These are phyloP conservation scores for Stagonosporopsis rhizophila DNA, from an alignment of 2,329 filamentous ascomycete species.

Conservation along the genomic window DNA sequence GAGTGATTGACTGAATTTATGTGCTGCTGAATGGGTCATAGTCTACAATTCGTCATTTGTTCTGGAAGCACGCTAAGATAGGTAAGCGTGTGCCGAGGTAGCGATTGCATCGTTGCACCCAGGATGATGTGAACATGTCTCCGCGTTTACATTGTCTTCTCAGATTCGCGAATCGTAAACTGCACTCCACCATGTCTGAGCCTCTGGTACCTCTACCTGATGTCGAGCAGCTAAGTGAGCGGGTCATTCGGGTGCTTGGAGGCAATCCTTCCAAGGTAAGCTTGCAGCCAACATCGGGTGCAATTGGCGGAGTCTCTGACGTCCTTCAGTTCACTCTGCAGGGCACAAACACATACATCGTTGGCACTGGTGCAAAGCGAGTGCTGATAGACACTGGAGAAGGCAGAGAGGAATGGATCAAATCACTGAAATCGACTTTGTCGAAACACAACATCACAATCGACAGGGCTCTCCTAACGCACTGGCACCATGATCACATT, in stretches of 20 bases:
- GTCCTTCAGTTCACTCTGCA: slow-evolving; percentile 65
- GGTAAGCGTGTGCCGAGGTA: slow-evolving; percentile 41
- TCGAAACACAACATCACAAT: slow-evolving; percentile 72
- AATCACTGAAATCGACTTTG: slow-evolving; percentile 69
- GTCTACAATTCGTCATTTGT: slow-evolving; percentile 16
- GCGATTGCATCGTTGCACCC: slow-evolving; percentile 5
- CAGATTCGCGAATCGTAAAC: slow-evolving; percentile 25
- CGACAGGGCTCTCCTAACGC: slow-evolving; percentile 77
- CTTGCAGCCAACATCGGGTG: neutral
- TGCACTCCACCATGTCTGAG: slow-evolving; percentile 62
- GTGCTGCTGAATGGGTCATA: slow-evolving; percentile 33
- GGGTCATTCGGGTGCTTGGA: slow-evolving; percentile 83
- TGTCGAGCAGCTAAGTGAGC: slow-evolving; percentile 77
- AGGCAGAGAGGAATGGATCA: slow-evolving; percentile 76
- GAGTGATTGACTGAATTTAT: slow-evolving; percentile 2
- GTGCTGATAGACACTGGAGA: slow-evolving; percentile 92
- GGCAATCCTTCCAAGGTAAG: slow-evolving; percentile 86
- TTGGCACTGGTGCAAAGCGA: slow-evolving; percentile 76
- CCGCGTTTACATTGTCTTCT: slow-evolving; percentile 32
- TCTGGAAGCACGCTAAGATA: slow-evolving; percentile 19
- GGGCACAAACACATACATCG: slow-evolving; percentile 93
- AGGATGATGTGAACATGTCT: slow-evolving; percentile 31
- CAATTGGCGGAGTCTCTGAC: slow-evolving; percentile 22
- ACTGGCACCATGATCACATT: slow-evolving; percentile 91
- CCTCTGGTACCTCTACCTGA: slow-evolving; percentile 71